Evolutionary conservation across 1,139 yeast genomes (phyloP), one percentile per base, ranked within the genome.

Genomic region (Zygoascus hellenicus): DNA sequence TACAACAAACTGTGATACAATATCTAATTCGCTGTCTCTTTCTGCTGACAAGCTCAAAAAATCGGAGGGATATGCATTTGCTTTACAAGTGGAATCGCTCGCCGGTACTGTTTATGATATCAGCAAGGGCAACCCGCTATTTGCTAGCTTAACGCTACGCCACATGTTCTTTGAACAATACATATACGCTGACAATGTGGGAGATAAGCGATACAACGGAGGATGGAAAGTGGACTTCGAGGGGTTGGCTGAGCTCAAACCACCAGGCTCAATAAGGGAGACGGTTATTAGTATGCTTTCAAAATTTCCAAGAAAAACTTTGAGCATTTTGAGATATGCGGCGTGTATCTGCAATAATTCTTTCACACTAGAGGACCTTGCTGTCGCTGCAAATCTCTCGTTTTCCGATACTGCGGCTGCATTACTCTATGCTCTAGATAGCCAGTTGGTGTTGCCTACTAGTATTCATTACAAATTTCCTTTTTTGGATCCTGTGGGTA

Each of bases 391-490:
- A 1, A 65, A 65, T 2, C 57, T 63, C 28, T 59, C 76, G 0
- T 54, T 57, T 40, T 55, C 61, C 2, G 61, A 58, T 14, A 62
- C 63, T 61, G 53, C 62, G 40, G 34, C 60, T 54, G 61, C 72
- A 4, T 50, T 77, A 7, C 68, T 66, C 33, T 56, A 67, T 34
- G 71, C 73, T 14, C 58, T 70, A 15, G 68, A 69, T 32, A 49
- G 63, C 11, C 63, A 65, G 33, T 46, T 75, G 1, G 55, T 77
- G 6, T 54, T 60, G 1, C 77, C 80, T 1, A 62, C 69, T 9
- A 70, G 73, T 17, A 63, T 74, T 1, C 71, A 69, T 51, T 76
- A 76, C 57, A 77, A 76, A 53, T 63, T 75, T 30, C 80, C 81
- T 4, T 74, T 75, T 51, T 72, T 72, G 33, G 62, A 70, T 16